Conservation (phyloP, 495 filamentous ascomycete species). For the Penicillium canescens region DNA sequence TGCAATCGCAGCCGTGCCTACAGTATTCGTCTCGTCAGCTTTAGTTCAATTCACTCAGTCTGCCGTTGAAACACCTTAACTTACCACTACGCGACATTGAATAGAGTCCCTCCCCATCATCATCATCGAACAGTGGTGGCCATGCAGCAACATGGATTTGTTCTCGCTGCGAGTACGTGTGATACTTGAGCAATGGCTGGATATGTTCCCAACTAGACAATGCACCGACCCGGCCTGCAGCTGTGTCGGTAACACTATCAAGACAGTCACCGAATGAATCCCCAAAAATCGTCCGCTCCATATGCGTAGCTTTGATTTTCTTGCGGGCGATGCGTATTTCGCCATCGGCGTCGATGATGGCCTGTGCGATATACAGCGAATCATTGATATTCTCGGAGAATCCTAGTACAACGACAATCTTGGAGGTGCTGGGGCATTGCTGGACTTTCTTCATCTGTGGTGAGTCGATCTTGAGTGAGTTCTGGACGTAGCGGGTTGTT, state of each 20-base stretch:
- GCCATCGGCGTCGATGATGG: conserved; percentile 48
- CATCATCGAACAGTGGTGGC: conserved; percentile 40
- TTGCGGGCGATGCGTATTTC: conserved; percentile 44
- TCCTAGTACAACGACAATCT: conserved; percentile 52
- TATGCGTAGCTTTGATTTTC: conserved; percentile 63
- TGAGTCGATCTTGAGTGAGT: conserved; percentile 45
- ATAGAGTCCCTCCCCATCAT: conserved; percentile 28
- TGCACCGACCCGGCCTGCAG: conserved; percentile 45
- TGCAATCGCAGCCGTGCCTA: conserved; percentile 32
- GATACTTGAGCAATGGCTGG: conserved; percentile 61
- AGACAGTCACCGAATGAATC: conserved; percentile 49
- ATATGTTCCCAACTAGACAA: conserved; percentile 61
- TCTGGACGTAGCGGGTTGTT: conserved; percentile 48
- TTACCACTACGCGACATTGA: conserved; percentile 41
- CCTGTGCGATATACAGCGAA: conserved; percentile 59
- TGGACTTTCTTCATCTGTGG: conserved; percentile 49
- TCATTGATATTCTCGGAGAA: conserved; percentile 51
- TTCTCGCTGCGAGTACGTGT: conserved; percentile 50
- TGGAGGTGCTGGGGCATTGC: conserved; percentile 35
- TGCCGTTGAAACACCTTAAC: not conserved
- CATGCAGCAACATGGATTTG: conserved; percentile 61
- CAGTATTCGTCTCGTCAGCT: not conserved
- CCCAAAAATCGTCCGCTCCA: conserved; percentile 63
- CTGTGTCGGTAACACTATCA: conserved; percentile 41
- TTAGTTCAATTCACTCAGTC: not conserved